These are phyloP conservation scores for Pichia sp. DNA, from an alignment of 1,139 yeast species.

Conservation along the genomic window DNA sequence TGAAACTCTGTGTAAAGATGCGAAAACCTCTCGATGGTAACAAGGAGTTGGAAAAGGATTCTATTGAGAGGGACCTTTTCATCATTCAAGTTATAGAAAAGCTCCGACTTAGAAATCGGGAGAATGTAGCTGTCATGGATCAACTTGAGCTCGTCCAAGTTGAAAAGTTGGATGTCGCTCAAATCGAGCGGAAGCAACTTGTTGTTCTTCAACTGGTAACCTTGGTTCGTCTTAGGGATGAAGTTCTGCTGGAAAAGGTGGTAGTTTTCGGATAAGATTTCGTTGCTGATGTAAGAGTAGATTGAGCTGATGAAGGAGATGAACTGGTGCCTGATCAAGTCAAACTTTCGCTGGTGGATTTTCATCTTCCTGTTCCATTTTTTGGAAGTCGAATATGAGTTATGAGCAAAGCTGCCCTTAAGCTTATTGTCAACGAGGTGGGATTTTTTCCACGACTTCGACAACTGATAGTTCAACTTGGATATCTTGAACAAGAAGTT, in stretches of 20 bases:
- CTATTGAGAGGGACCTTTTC: conserved; percentile 7
- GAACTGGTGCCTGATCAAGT: conserved; percentile 45
- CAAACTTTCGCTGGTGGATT: conserved; percentile 30
- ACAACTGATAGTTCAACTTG: conserved; percentile 53
- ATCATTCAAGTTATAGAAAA: conserved; percentile 10
- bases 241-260: conserved; percentile 31
- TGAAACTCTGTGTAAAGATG: conserved; percentile 10
- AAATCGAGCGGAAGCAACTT: conserved; percentile 9
- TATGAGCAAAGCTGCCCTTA: conserved; percentile 29
- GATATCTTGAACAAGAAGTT: conserved; percentile 80
- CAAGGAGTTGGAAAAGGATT: conserved; percentile 8
- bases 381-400: conserved; percentile 27
- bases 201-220: conserved; percentile 2
- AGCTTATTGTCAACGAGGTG: conserved; percentile 34
- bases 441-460: conserved; percentile 43
- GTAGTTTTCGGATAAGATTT: conserved; percentile 46
- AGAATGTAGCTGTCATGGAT: conserved; percentile 34
- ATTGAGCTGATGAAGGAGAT: conserved; percentile 43
- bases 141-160: conserved; percentile 46
- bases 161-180: conserved; percentile 13
- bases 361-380: conserved; percentile 26
- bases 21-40: conserved; percentile 9
- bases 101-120: conserved; percentile 25
- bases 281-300: conserved; percentile 42
- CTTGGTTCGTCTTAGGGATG: conserved; percentile 8